Percentiles rank a stretch among this genome's conserved stretches.
Conservation (phyloP, 2,329 filamentous ascomycete species). For the Zymoseptoria crescenta region DNA sequence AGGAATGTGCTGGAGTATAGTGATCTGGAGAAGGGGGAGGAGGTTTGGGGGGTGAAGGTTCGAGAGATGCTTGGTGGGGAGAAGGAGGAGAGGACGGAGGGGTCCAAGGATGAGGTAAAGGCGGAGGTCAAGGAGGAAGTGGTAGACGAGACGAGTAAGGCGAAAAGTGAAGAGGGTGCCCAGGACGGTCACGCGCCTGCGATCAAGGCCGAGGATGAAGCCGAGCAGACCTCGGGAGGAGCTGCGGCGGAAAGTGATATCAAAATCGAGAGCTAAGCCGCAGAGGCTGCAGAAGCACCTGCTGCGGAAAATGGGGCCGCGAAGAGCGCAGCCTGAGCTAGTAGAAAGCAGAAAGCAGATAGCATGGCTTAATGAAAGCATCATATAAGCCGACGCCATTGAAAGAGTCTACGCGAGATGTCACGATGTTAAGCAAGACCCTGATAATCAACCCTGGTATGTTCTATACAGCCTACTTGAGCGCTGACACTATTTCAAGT, state of each 20-base stretch:
- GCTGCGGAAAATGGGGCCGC: neutral
- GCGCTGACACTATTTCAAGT: constrained; percentile 25
- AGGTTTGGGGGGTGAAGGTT: constrained; percentile 74
- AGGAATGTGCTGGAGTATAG: constrained; percentile 71
- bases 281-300: neutral
- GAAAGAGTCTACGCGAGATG: too few species aligned
- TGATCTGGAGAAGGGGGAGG: constrained; percentile 67
- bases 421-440: too few species aligned
- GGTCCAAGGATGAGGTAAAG: neutral
- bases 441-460: neutral
- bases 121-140: neutral
- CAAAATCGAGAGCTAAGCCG: neutral
- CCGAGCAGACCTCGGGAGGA: neutral
- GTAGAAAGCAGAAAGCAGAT: neutral
- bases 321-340: neutral
- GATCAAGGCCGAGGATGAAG: neutral
- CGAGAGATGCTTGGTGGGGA: constrained; percentile 42
- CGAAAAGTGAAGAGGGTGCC: neutral
- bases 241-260: neutral
- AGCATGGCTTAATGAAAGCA: neutral
- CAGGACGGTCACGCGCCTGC: neutral
- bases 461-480: neutral
- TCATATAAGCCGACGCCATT: too few species aligned
- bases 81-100: constrained; percentile 4
- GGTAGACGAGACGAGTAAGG: neutral